Evolutionary conservation across 371 early-diverging fungal species (phyloP), one percentile per base, ranked within the genome.

Genomic region (Mycotypha africana): DNA sequence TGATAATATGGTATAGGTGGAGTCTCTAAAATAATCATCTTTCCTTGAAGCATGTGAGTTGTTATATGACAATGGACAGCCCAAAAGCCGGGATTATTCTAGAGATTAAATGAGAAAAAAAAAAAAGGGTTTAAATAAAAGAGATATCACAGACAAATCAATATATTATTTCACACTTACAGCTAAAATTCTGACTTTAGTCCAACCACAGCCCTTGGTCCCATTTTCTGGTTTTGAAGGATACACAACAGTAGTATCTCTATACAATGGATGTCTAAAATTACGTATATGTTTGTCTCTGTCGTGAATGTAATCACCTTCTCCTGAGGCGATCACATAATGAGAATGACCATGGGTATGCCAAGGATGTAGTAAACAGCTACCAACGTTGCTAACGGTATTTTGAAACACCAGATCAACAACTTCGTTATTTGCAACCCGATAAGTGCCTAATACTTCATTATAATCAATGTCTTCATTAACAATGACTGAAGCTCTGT

Each of bases 1-100:
- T n/a, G n/a, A n/a, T n/a, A n/a, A n/a, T n/a, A n/a, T n/a, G n/a
- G n/a, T n/a, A n/a, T n/a, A n/a, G 65, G 57, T 24, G 66, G 58
- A 49, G 65, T 70, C 50, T 67, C 67, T 12, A 72, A 37, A 3
- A 70, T 47, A 38, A 55, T 55, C 47, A 67, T 49, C 37, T 67
- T 74, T 12, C 79, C 79, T 42, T 68, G 70, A 32, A 71, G 30
- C 65, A 76, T 66, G 37, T 78, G 79, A 5, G 69, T 47, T 2
- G 70, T 69, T 26, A 70, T 66, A 45, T 73, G 76, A 30, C 73
- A 76, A 44, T 76, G 76, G 4, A 73, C 35, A 6, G 65, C 60
- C 76, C 76, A 76, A 17, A 63, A 47, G 2, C 76, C 73, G 31
- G 76, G 73, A 47, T 76, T 76, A 25, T 71, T 62, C 65, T 61